Evolutionary conservation across 2,329 filamentous ascomycete species (phyloP).

Genomic region (Fusarium sp.): DNA sequence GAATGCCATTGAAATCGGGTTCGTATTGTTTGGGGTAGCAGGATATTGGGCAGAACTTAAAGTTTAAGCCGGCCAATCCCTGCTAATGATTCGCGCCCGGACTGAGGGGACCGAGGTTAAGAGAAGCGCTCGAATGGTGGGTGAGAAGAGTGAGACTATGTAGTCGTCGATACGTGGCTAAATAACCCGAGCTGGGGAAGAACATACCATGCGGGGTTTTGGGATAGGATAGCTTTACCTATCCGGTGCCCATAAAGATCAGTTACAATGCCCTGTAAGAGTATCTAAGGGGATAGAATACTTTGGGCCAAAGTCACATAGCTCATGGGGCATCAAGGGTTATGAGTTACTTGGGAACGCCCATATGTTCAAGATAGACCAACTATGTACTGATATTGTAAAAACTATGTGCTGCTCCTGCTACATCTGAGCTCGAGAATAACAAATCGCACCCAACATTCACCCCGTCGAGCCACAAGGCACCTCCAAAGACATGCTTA

Average conservation of each 20-base stretch:
- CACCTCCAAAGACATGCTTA: background rate
- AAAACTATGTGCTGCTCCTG: background rate
- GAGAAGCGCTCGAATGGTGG: background rate
- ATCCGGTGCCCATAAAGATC: background rate
- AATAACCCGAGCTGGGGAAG: background rate
- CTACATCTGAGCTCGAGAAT: background rate
- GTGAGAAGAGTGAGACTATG: background rate
- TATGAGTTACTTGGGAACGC: background rate
- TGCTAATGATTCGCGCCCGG: background rate
- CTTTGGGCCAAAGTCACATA: background rate
- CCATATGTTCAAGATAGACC: background rate
- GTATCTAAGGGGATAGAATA: background rate
- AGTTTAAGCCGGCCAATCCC: background rate
- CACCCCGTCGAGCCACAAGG: background rate
- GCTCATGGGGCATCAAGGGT: background rate
- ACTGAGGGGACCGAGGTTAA: background rate
- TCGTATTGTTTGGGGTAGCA: background rate
- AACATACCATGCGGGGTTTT: background rate
- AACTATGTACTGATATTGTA: background rate
- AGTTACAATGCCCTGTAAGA: background rate
- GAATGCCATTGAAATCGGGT: slow-evolving; percentile 6
- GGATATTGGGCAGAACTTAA: background rate
- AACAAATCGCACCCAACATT: background rate
- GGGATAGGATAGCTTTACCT: background rate
- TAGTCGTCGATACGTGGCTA: background rate